Evolutionary conservation across 257 asterid genomes (phyloP).

Genomic region (Ligustrum vulgare): DNA sequence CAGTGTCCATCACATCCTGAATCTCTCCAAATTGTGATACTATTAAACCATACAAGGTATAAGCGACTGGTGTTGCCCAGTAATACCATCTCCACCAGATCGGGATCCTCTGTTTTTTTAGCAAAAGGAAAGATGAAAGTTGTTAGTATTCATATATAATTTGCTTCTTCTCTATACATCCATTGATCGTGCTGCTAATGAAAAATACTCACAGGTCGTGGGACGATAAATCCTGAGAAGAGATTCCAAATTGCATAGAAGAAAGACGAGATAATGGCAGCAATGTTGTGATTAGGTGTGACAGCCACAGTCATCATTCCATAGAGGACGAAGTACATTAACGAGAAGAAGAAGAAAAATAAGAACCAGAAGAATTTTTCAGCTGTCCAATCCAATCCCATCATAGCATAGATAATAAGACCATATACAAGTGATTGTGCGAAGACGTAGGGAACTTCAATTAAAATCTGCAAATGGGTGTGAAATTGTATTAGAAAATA

Average conservation of each 20-base stretch:
- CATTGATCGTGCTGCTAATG: background rate
- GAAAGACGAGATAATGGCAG: conserved; percentile 53
- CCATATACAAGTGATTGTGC: conserved; percentile 50
- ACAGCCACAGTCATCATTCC: conserved; percentile 83
- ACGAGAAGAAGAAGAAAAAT: conserved; percentile 56
- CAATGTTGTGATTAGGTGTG: conserved; percentile 66
- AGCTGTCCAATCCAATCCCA: conserved; percentile 61
- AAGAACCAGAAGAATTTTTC: conserved; percentile 73
- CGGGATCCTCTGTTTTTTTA: conserved; percentile 55
- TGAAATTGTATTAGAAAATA: background rate
- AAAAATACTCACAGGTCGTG: conserved; percentile 57
- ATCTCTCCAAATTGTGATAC: conserved; percentile 65
- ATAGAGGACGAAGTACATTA: conserved; percentile 62
- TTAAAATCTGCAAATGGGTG: conserved; percentile 44
- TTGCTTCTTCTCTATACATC: background rate
- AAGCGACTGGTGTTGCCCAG: conserved; percentile 62
- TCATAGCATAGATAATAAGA: conserved; percentile 61
- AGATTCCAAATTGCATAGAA: conserved; percentile 65
- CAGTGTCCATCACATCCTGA: conserved; percentile 20
- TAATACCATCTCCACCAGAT: conserved; percentile 92
- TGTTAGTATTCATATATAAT: background rate
- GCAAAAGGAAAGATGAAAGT: background rate
- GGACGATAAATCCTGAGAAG: conserved; percentile 73
- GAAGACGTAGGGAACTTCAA: conserved; percentile 64
- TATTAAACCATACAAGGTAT: conserved; percentile 64